These are phyloP conservation scores for Cyberlindnera euphorbiae DNA, from an alignment of 805 yeast genomes.

Conservation along the genomic window DNA sequence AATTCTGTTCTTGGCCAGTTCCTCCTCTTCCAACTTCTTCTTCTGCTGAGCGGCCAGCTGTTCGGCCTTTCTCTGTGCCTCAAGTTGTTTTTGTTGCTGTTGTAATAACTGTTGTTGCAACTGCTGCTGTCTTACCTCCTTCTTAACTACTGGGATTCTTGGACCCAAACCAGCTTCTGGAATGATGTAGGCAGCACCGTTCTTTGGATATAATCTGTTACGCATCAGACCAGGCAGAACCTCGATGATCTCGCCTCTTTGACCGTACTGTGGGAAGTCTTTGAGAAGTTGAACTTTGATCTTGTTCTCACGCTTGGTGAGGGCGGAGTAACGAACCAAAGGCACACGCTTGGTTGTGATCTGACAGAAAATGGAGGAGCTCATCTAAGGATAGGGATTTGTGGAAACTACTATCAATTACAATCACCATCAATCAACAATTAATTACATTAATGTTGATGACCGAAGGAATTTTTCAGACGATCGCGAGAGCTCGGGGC, in stretches of 20 bases:
- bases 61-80: conserved; percentile 4
- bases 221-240: conserved; percentile 84
- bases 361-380: conserved; percentile 8
- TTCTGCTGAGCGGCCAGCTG: conserved; percentile 1
- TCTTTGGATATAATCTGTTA: conserved; percentile 61
- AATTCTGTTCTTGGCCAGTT: conserved; percentile 1
- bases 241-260: conserved; percentile 63
- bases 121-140: conserved; percentile 12
- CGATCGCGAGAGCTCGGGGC: background rate
- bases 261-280: conserved; percentile 61
- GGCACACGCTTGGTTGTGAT: conserved; percentile 22
- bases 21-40: conserved; percentile 5
- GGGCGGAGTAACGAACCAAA: conserved; percentile 39
- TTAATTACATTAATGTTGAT: background rate
- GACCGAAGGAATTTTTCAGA: conserved; percentile 11
- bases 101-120: conserved; percentile 8
- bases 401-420: too few relatives aligned
- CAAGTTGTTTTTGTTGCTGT: conserved; percentile 3
- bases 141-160: conserved; percentile 25
- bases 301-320: conserved; percentile 46
- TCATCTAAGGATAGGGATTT: too few relatives aligned
- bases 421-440: too few relatives aligned
- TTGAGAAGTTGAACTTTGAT: conserved; percentile 72
- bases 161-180: conserved; percentile 22
- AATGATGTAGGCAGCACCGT: conserved; percentile 70